Evolutionary conservation across 2,329 filamentous ascomycete genomes (phyloP).

Genomic region (Epicoccum nigrum): DNA sequence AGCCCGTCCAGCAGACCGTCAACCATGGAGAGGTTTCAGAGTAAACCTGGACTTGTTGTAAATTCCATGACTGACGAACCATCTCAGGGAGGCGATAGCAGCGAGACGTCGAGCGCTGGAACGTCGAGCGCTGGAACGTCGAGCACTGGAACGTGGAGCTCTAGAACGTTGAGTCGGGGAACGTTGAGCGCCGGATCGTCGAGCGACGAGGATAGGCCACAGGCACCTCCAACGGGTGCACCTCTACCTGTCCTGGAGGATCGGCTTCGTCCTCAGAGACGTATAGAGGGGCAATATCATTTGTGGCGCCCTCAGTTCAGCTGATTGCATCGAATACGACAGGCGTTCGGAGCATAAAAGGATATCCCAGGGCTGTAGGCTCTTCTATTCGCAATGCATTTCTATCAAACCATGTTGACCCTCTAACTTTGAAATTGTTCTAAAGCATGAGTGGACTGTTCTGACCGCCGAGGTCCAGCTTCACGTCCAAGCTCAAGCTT

Average conservation of each 20-base stretch:
- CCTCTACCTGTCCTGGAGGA: background rate
- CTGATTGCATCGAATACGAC: background rate
- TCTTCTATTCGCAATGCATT: too few species aligned
- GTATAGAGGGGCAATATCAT: too few species aligned
- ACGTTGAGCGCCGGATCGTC: too few species aligned
- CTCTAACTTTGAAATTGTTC: too few species aligned
- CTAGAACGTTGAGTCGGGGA: too few species aligned
- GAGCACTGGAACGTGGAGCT: too few species aligned
- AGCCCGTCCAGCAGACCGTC: slow-evolving; percentile 44
- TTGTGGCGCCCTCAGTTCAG: background rate
- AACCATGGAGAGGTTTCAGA: slow-evolving; percentile 49
- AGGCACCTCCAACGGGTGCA: background rate
- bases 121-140: background rate
- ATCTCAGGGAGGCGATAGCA: background rate
- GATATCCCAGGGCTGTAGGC: slow-evolving; percentile 12
- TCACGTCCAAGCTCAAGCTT: slow-evolving; percentile 16
- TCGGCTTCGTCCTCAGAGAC: background rate
- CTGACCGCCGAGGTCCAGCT: slow-evolving; percentile 12
- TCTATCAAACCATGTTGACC: too few species aligned
- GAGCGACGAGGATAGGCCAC: too few species aligned
- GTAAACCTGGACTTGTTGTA: slow-evolving; percentile 20
- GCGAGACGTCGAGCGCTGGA: background rate
- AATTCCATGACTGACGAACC: slow-evolving; percentile 6
- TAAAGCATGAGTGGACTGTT: background rate
- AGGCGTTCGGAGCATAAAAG: slow-evolving; percentile 19